A percentile compares a stretch with the other conserved stretches of the same genome.
These are phyloP conservation scores for Ilyonectria destructans DNA, from an alignment of 2,329 filamentous ascomycete species.

Conservation along the genomic window DNA sequence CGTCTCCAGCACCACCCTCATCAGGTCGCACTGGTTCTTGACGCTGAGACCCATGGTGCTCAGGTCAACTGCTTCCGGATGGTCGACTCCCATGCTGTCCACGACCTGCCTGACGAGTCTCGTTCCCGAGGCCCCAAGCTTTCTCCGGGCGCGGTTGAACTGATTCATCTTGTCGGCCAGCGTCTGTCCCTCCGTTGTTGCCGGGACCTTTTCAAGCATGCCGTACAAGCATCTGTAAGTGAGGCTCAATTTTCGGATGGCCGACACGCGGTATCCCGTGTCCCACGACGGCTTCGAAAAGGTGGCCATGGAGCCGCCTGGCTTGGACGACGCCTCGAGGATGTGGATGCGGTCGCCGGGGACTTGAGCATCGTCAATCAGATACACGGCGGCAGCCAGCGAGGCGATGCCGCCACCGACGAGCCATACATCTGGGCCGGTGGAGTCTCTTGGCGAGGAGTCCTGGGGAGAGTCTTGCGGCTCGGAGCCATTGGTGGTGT, in stretches of 20 bases:
- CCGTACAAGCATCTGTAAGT: conserved; percentile 47
- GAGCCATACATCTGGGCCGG: conserved; percentile 44
- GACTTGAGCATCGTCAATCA: conserved; percentile 47
- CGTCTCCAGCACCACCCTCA: conserved; percentile 48
- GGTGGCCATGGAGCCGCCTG: conserved; percentile 46
- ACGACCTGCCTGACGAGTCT: conserved; percentile 43
- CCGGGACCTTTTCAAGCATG: conserved; percentile 47
- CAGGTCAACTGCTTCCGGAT: conserved; percentile 46
- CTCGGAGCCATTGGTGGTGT: conserved; percentile 33
- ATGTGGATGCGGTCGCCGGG: conserved; percentile 48
- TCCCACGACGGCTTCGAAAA: conserved; percentile 45
- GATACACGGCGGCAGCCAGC: conserved; percentile 46
- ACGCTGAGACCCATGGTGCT: conserved; percentile 49
- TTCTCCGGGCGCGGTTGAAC: conserved; percentile 44
- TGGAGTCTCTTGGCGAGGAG: conserved; percentile 19
- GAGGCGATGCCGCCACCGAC: conserved; percentile 49
- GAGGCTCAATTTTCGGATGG: conserved; percentile 48
- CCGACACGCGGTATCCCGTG: conserved; percentile 47
- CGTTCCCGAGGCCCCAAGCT: conserved; percentile 46
- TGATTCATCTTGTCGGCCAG: conserved; percentile 45
- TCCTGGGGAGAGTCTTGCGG: not conserved
- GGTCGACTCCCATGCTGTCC: conserved; percentile 38
- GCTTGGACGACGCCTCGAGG: conserved; percentile 44
- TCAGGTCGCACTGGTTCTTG: conserved; percentile 50
- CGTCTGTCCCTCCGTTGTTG: conserved; percentile 41